These are phyloP conservation scores for Aspergillus mulundensis DNA, from an alignment of 495 filamentous ascomycete species.

Conservation along the genomic window DNA sequence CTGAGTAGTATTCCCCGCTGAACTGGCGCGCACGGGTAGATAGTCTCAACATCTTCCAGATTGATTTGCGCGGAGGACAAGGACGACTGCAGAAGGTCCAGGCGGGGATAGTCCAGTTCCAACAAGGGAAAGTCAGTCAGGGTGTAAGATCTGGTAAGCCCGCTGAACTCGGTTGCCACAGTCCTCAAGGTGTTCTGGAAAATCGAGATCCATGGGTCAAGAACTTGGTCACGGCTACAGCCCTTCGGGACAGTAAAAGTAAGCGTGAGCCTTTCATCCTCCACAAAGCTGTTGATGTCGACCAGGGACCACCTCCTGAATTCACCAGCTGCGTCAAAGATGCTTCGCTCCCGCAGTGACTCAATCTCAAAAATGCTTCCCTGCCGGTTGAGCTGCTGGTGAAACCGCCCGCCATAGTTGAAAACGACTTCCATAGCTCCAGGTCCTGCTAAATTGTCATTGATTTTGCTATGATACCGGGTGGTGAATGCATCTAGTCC, in stretches of 20 bases:
- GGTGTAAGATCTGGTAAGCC: too few relatives aligned
- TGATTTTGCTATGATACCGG: neutral
- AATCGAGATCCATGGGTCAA: too few relatives aligned
- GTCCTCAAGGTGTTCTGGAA: too few relatives aligned
- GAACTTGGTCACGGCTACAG: too few relatives aligned
- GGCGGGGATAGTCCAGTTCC: neutral
- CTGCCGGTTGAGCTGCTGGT: too few relatives aligned
- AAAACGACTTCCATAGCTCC: conserved; percentile 1
- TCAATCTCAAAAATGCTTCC: neutral
- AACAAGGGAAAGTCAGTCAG: neutral
- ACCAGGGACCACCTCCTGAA: neutral
- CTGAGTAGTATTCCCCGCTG: neutral
- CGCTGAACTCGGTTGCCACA: too few relatives aligned
- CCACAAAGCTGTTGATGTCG: neutral
- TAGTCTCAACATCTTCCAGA: neutral
- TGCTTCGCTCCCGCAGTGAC: neutral
- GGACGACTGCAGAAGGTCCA: neutral
- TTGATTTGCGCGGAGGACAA: too few relatives aligned
- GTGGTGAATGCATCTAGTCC: conserved; percentile 25
- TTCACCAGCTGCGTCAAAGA: neutral
- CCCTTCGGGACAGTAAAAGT: neutral
- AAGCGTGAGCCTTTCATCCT: neutral
- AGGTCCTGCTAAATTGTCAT: too few relatives aligned
- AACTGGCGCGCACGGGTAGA: neutral
- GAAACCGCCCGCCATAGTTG: conserved; percentile 5